Percentiles rank a stretch among this genome's conserved stretches.
phyloP scores from a whole-genome alignment of 108 stramenopile genomes.

The Stephanodiscus minutulus region DNA sequence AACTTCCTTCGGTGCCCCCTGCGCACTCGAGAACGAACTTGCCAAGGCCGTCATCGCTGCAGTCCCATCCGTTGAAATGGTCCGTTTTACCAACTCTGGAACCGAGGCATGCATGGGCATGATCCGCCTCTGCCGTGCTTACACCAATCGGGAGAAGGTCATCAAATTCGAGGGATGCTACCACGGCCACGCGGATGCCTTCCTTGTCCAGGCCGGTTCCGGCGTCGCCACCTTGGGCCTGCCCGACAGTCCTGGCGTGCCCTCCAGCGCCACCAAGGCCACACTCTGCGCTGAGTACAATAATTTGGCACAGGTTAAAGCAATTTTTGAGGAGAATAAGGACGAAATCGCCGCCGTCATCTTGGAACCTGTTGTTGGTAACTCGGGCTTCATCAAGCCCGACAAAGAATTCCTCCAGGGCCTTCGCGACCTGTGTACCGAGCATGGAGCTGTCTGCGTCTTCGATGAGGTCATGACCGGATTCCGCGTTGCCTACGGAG shows the following conservation, averaged over 20 bases:
- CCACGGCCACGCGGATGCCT: slow-evolving; percentile 98
- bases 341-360: slow-evolving; percentile 95
- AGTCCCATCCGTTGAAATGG: slow-evolving; percentile 99
- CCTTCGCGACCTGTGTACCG: slow-evolving; percentile 82
- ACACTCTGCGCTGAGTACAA: slow-evolving; percentile 98
- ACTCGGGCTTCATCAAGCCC: slow-evolving; percentile 98
- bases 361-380: slow-evolving; percentile 97
- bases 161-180: slow-evolving; percentile 99
- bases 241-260: slow-evolving; percentile 97
- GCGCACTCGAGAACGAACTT: slow-evolving; percentile 93
- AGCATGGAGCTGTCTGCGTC: slow-evolving; percentile 92
- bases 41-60: slow-evolving; percentile 97
- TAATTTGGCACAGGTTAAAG: slow-evolving; percentile 91
- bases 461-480: slow-evolving; percentile 99
- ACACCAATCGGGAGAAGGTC: slow-evolving; percentile 92
- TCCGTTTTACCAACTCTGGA: slow-evolving; percentile 99
- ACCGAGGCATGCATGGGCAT: slow-evolving; percentile 99
- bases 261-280: slow-evolving; percentile 87
- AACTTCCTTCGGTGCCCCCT: slow-evolving; percentile 97
- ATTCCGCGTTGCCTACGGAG: slow-evolving; percentile 97
- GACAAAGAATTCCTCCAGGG: slow-evolving; percentile 94
- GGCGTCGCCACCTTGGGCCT: slow-evolving; percentile 97
- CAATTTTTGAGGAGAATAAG: slow-evolving; percentile 87
- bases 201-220: slow-evolving; percentile 98
- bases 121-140: slow-evolving; percentile 97